Evolutionary conservation across 768 basidiomycete species (phyloP), one percentile per base, ranked within the genome.

Genomic region (Auricularia sp.): DNA sequence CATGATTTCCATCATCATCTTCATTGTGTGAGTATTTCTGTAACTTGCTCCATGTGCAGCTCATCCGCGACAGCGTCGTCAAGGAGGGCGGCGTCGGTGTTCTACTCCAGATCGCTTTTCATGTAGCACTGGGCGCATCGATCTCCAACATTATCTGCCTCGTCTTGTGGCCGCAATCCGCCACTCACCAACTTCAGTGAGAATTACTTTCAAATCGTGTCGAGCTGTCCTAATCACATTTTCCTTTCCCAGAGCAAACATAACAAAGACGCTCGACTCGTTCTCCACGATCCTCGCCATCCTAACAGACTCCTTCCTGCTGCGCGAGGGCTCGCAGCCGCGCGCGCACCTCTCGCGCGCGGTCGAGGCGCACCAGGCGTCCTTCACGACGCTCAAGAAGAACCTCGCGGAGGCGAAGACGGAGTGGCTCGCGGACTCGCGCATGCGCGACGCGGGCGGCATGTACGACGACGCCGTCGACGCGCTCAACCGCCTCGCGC

Each of bases 71-170:
- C 54, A 93, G 90, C 0, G 78, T 96, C 45, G 86, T 96, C 66
- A 94, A 90, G 72, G 94, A 96, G 77, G 94, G 94, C 21, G 90
- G 88, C n/a, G 70, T 89, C 51, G 76, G 83, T 35, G 90, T 85
- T 0, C 82, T 97, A 5, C 75, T 90, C 44, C 85, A 87, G 70
- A 87, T 94, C 1, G 79, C 87, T 1, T 81, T 88, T 67, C 90
- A 94, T 75, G 87, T 95, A 33, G 65, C 88, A 37, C 80, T 87
- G 64, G 97, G 97, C 10, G 84, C 87, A 0, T 65, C 78, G 36
- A 83, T 94, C 67, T 89, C 92, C 24, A 98, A 96, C 73, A 45
- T 92, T 24, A 85, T 93, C 58, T 99, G 96, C 75, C 89, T 87
- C 70, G 68, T 80, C 24, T 74, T 98, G 14, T 97, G 92, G 92